Percentiles rank a stretch among this genome's conserved stretches.
Conservation (phyloP, 2,329 filamentous ascomycete species). For the Neoarthrinium moseri region DNA sequence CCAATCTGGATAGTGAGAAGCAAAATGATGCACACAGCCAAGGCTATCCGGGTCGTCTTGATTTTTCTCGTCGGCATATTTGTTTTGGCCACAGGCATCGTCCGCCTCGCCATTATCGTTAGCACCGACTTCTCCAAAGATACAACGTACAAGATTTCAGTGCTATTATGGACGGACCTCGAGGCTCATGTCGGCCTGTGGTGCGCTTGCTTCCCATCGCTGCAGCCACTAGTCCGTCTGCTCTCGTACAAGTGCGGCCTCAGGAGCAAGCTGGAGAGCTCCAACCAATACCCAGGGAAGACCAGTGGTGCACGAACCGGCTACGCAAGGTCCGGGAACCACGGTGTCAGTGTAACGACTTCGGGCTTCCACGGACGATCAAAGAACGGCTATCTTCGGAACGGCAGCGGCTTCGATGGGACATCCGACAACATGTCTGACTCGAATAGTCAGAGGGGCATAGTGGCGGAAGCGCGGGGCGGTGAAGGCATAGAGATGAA, state of each 20-base stretch:
- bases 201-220: conserved; percentile 29
- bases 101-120: conserved; percentile 35
- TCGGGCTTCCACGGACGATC: background rate
- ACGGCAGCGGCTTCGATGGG: conserved; percentile 2
- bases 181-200: conserved; percentile 42
- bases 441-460: conserved; percentile 2
- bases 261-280: conserved; percentile 4
- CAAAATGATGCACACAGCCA: conserved; percentile 33
- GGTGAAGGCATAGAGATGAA: conserved; percentile 1
- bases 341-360: background rate
- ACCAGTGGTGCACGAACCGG: background rate
- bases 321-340: background rate
- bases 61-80: conserved; percentile 37
- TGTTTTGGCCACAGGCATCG: conserved; percentile 33
- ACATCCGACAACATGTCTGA: background rate
- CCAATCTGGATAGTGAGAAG: conserved; percentile 35
- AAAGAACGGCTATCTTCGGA: background rate
- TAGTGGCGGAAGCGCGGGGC: background rate
- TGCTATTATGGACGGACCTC: conserved; percentile 37
- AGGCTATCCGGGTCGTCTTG: conserved; percentile 31
- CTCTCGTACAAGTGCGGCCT: conserved; percentile 19
- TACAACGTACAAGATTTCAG: conserved; percentile 34
- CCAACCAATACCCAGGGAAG: background rate
- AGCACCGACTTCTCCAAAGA: conserved; percentile 27
- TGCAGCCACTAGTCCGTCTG: conserved; percentile 6